Evolutionary conservation across 805 yeast genomes (phyloP), one percentile per base, ranked within the genome.

Genomic region (Maudiozyma bulderi): DNA sequence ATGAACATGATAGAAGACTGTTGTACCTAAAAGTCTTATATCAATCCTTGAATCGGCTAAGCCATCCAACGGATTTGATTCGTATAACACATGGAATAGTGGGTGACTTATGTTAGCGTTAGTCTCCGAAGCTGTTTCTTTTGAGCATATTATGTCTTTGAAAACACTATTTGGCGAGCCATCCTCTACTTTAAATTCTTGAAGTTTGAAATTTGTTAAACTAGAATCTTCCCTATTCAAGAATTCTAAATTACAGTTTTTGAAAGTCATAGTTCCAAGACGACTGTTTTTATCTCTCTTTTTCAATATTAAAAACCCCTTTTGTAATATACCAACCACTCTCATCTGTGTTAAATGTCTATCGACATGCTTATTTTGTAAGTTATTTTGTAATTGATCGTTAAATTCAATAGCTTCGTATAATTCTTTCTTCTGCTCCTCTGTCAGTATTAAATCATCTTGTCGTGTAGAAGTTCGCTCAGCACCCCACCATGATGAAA

Each of bases 351-450:
- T 77, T 35, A 86, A 70, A 50, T 88, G 95, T 47, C 80, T 76
- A 0, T 96, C 95, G 2, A 85, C 59, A 50, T 84, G 82, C 6
- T 81, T 67, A 1, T 82, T 69, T 31, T 79, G 41, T 6, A 52
- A 15, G n/a, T 46, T 35, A 28, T 15, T 48, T 6, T 47, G 46
- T 28, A 70, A 71, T 45, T 76, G 66, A 52, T 90, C 96, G 56
- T 90, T 86, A 56, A 82, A 90, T 53, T 90, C 99, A 54, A 93
- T 90, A 0, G 97, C 95, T 52, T 87, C 95, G 60, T 88, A 90
- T 20, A 93, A 72, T 51, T 95, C 99, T 60, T 87, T 76, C 53
- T 86, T 75, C 60, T 93, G 96, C 55, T 89, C 95, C 11, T 87
- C 95, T 0, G 93, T 79, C 63, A 93, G 76, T 6, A 72, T 70